Evolutionary conservation across 192 early-diverging fungal species (phyloP).

Genomic region (Funneliformis mosseae): DNA sequence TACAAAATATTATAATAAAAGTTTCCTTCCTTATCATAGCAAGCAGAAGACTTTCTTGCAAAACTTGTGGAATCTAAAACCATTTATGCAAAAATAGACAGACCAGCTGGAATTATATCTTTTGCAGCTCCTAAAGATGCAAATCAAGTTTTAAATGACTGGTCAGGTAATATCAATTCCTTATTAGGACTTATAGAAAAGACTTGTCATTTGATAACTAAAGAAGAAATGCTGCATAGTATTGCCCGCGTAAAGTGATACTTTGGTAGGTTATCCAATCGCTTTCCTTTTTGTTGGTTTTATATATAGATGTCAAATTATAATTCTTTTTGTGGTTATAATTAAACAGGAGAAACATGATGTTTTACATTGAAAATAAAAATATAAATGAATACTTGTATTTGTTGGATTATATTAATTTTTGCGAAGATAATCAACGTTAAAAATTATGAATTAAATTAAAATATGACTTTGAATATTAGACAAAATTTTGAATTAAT

Average conservation of each 20-base stretch:
- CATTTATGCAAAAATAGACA: constrained; percentile 94
- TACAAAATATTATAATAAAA: background rate
- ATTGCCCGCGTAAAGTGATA: constrained; percentile 65
- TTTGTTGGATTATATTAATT: too few species aligned
- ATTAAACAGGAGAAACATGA: too few species aligned
- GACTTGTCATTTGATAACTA: constrained; percentile 88
- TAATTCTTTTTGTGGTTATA: too few species aligned
- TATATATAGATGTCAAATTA: too few species aligned
- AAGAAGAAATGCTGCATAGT: constrained; percentile 89
- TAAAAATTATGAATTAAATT: too few species aligned
- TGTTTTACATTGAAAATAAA: too few species aligned
- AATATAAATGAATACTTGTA: too few species aligned
- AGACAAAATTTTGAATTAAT: too few species aligned
- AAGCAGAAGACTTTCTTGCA: constrained; percentile 90
- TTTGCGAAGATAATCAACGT: too few species aligned
- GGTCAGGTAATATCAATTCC: constrained; percentile 88
- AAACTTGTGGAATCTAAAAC: constrained; percentile 93
- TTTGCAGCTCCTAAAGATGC: constrained; percentile 85
- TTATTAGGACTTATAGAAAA: constrained; percentile 93
- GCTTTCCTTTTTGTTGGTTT: too few species aligned
- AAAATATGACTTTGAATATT: too few species aligned
- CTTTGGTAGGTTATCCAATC: background rate
- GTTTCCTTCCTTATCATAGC: constrained; percentile 47
- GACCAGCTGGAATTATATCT: constrained; percentile 85
- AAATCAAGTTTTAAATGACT: constrained; percentile 90